Conservation (phyloP, 768 basidiomycete species). For the Leccinum incarnatum region DNA sequence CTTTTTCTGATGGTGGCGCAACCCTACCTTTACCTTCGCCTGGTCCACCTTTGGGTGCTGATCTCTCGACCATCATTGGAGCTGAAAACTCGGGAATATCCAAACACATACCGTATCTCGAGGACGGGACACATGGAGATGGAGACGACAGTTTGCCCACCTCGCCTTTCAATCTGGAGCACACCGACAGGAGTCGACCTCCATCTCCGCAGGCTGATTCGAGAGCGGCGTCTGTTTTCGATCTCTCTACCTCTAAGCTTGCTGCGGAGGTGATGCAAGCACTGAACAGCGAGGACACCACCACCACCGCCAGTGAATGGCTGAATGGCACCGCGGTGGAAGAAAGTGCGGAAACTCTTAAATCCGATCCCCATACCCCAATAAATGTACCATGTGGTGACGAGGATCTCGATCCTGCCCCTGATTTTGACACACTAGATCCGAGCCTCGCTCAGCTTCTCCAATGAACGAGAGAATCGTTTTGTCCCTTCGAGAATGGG, state of each 20-base stretch:
- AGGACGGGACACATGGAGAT: conserved; percentile 13
- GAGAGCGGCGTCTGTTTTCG: conserved; percentile 30
- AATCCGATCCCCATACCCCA: conserved; percentile 7
- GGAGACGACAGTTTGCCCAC: conserved; percentile 12
- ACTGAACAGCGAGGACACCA: conserved; percentile 38
- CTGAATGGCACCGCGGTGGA: conserved; percentile 47
- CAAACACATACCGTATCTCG: conserved; percentile 42
- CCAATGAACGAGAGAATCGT: conserved; percentile 27
- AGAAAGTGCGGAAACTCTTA: conserved; percentile 26
- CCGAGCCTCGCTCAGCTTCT: conserved; percentile 37
- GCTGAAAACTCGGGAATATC: conserved; percentile 70
- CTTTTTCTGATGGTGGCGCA: conserved; percentile 6
- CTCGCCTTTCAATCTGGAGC: conserved; percentile 26
- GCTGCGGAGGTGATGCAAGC: conserved; percentile 51
- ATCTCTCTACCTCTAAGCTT: conserved; percentile 42
- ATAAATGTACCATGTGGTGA: not conserved
- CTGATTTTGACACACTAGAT: conserved; percentile 57
- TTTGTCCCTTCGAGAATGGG: conserved; percentile 47
- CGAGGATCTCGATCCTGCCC: conserved; percentile 41
- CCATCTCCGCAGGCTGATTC: conserved; percentile 23
- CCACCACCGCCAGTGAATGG: conserved; percentile 40
- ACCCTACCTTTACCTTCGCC: conserved; percentile 31
- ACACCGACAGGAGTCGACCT: conserved; percentile 9
- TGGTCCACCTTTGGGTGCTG: conserved; percentile 41
- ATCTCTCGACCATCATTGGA: conserved; percentile 75